A percentile compares a stretch with the other conserved stretches of the same genome.
Conservation (phyloP, 768 basidiomycete species). For the Rhizopogon vesiculosus region DNA sequence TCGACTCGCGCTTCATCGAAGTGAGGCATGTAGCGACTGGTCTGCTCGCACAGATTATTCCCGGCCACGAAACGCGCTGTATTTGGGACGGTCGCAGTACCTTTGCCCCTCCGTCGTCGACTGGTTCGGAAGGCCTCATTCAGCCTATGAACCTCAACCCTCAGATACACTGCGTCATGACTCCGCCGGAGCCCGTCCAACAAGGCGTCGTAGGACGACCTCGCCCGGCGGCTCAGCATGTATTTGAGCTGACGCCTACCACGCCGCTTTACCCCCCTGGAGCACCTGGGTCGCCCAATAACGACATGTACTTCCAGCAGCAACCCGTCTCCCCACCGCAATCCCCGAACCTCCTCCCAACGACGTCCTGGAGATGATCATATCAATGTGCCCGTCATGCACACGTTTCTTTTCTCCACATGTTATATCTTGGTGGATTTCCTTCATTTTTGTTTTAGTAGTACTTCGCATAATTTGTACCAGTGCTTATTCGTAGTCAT, state of each 20-base stretch:
- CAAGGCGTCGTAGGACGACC: slow-evolving; percentile 34
- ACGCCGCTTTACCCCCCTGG: slow-evolving; percentile 34
- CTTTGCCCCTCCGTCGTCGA: slow-evolving; percentile 19
- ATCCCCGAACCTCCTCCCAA: slow-evolving; percentile 42
- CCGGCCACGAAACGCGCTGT: slow-evolving; percentile 76
- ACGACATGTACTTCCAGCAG: slow-evolving; percentile 47
- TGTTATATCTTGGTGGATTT: background rate
- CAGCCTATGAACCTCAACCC: slow-evolving; percentile 64
- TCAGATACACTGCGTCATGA: slow-evolving; percentile 86
- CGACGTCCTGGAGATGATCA: slow-evolving; percentile 17
- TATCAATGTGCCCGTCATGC: background rate
- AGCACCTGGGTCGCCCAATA: slow-evolving; percentile 50
- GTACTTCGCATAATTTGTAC: slow-evolving; percentile 3
- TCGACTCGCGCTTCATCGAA: slow-evolving; percentile 89
- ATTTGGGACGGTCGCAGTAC: slow-evolving; percentile 83
- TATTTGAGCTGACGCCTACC: slow-evolving; percentile 64
- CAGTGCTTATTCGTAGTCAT: background rate
- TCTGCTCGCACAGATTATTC: slow-evolving; percentile 75
- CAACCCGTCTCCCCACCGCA: slow-evolving; percentile 47
- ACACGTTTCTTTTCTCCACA: background rate
- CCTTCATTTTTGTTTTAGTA: slow-evolving; percentile 1
- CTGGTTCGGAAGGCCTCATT: slow-evolving; percentile 28
- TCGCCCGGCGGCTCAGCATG: slow-evolving; percentile 62
- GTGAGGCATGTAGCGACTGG: slow-evolving; percentile 81
- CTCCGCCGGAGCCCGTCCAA: slow-evolving; percentile 36